Evolutionary conservation across 2,329 filamentous ascomycete species (phyloP), one percentile per base, ranked within the genome.

Genomic region (Emergomyces orientalis): DNA sequence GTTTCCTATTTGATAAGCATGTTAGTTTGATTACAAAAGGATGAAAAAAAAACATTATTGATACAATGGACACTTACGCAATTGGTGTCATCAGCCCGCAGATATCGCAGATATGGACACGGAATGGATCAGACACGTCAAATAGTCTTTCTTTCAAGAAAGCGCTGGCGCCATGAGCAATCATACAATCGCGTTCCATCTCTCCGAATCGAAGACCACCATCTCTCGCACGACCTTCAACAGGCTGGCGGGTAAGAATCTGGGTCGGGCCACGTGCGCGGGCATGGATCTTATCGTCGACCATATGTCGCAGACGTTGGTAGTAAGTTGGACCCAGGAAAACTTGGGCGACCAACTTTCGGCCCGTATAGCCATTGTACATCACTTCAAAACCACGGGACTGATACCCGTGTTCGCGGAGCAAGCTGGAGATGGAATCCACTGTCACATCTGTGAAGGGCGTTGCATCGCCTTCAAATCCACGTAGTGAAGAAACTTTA

Each of bases 161-260:
- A 1, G 92, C 88, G 62, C 91, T 93, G 3, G 95, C 94, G 74
- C 94, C 94, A 75, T 99, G 95, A n/a, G 95, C 91, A 81, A 99
- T 99, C 94, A 99, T 99, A 76, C 94, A 99, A 85, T 99, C 95
- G 80, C 95, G 93, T 79, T 99, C 95, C 94, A 99, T 99, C 82
- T 99, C 94, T 87, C 94, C 94, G 86, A 99, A 99, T 74, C 95
- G 93, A 54, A 99, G 84, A 81, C 94, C 94, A 84, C 94, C 94
- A 75, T 99, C 95, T 78, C 95, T 84, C 3, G 94, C 94, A 85
- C 95, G 90, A 88, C 94, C 94, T 79, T 99, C 94, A 17, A 99
- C 94, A 22, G 94, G 94, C 77, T 99, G 94, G 63, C 95, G 84
- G 2, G 94, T 99, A 79, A 99, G 85, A 72, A 99, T 99, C 78